These are phyloP conservation scores for Allium cepa DNA, from an alignment of 106 monocot species.

Conservation along the genomic window DNA sequence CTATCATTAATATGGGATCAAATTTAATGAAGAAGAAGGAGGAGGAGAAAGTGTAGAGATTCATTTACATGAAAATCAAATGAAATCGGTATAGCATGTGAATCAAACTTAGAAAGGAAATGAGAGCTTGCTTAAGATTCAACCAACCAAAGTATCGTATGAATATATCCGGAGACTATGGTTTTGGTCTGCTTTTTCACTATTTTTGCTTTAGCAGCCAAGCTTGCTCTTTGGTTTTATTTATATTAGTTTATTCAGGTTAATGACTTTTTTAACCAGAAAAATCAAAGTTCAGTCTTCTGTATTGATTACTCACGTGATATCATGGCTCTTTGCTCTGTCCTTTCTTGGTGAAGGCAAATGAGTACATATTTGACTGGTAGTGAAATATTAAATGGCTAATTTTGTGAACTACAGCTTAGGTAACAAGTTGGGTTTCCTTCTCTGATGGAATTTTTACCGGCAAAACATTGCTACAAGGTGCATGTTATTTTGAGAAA, in stretches of 20 bases:
- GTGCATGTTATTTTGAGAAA: no score
- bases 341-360: constrained; percentile 10
- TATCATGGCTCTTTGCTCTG: constrained; percentile 14
- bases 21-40: not conserved
- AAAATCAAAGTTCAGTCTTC: not conserved
- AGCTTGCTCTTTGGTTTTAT: not conserved
- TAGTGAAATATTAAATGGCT: no score
- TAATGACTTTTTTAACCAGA: not conserved
- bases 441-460: no score
- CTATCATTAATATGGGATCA: not conserved
- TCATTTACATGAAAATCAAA: not conserved
- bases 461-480: no score
- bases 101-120: constrained; percentile 11
- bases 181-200: constrained; percentile 2
- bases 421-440: no score
- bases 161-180: constrained; percentile 8
- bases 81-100: constrained; percentile 13
- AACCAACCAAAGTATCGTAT: constrained; percentile 13
- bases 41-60: not conserved
- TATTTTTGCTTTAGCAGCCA: not conserved
- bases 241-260: not conserved
- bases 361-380: not conserved
- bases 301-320: not conserved
- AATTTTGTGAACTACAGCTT: no score
- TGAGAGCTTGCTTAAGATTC: constrained; percentile 15